Base-by-base conservation (phyloP, 1,139 yeast species). In the Hansenula sp. region DNA sequence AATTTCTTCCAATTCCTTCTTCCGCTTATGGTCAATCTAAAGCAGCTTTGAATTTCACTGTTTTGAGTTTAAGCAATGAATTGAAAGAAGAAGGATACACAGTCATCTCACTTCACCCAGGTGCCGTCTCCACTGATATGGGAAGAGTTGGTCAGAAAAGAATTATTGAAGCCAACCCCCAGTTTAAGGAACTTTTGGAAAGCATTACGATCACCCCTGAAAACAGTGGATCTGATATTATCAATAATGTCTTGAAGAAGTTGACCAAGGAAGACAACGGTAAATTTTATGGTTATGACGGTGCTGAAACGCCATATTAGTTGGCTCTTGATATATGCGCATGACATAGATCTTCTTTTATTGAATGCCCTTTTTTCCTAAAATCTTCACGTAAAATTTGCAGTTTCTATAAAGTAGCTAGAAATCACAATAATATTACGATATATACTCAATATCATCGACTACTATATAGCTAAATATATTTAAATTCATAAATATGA, bases 21-120 rank as follows among this genome's bases (percentile, higher is more conserved):
- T 41, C 60, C 24, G 65, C 63, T 6, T 67, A 67, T 46, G 71
- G 71, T 11, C 53, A 53, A 28, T 63, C 70, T 19, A 68, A 67
- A 44, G 68, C 70, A n/a, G 68, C 67, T 1, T 39, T 66, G 44
- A 66, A 65, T 53, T 62, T 52, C 36, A 31, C 57, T 3, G 51
- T 53, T 11, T 55, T 50, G 31, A 53, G 52, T 13, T 42, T 66
- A 35, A 51, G 60, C 24, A 32, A 27, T 19, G 67, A 65, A 40
- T 46, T 55, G 17, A 47, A 47, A 16, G 44, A 37, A 1, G 61
- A 63, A 21, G 57, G 53, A 2, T 58, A 59, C 41, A 54, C 50
- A 4, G 54, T 63, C 8, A 47, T 58, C 11, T 55, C 63, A 15
- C 37, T 64, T 13, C 62, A 59, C 44, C 71, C 71, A 1, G 70